phyloP scores from a whole-genome alignment of 148 eudicot genomes.

The Rhododendron vialii region DNA sequence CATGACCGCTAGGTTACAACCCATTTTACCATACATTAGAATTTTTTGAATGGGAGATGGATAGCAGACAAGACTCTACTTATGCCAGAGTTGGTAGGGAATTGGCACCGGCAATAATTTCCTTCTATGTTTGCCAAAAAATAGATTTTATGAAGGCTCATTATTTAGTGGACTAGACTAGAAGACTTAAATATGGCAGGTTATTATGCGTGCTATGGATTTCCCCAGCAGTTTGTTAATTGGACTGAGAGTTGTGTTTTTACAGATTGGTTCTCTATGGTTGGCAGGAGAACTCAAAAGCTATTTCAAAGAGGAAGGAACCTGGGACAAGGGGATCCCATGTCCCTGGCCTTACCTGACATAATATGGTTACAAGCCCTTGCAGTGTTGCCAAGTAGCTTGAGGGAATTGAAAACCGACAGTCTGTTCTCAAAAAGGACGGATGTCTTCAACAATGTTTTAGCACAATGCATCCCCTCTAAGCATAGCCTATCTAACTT shows the following conservation, averaged over 20 bases:
- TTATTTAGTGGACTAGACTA: not conserved
- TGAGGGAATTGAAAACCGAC: not conserved
- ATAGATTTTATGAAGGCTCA: not conserved
- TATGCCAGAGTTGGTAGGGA: not conserved
- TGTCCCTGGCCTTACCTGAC: not conserved
- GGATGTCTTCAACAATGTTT: not conserved
- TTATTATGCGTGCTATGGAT: not conserved
- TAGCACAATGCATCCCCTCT: not conserved
- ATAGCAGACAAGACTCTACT: not conserved
- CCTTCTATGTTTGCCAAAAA: not conserved
- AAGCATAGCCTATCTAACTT: not conserved
- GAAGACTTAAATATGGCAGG: not conserved
- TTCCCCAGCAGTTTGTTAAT: not conserved
- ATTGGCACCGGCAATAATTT: not conserved
- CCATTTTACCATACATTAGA: not conserved
- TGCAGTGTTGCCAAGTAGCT: not conserved
- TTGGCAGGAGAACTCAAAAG: not conserved
- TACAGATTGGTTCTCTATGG: not conserved
- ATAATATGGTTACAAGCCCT: not conserved
- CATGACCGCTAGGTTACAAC: not conserved
- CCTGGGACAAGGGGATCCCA: not conserved
- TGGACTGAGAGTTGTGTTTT: not conserved
- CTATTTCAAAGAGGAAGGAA: not conserved
- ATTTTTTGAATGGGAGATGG: not conserved
- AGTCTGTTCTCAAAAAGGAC: not conserved